A percentile compares a stretch with the other conserved stretches of the same genome.
These are phyloP conservation scores for Aspergillus proliferans DNA, from an alignment of 2,329 filamentous ascomycete genomes.

Conservation along the genomic window DNA sequence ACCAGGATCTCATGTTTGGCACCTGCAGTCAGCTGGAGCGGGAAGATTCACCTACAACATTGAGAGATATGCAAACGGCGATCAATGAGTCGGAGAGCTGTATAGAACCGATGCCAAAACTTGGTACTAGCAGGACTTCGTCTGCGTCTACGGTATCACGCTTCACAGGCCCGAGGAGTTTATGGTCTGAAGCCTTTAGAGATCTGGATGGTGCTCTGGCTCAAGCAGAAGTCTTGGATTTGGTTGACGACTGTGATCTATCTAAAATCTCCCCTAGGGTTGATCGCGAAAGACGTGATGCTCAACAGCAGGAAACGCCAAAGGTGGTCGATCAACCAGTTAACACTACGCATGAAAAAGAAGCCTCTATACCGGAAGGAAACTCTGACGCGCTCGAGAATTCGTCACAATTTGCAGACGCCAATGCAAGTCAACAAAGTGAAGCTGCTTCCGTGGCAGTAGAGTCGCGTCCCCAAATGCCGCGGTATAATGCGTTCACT, in stretches of 20 bases:
- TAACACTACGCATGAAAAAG: not conserved
- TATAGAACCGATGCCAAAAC: constrained; percentile 3
- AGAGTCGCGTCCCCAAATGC: constrained; percentile 29
- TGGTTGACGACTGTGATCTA: constrained; percentile 40
- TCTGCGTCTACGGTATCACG: constrained; percentile 15
- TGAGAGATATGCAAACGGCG: constrained; percentile 25
- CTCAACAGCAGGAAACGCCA: not conserved
- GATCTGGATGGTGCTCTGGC: constrained; percentile 60
- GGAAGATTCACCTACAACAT: constrained; percentile 62
- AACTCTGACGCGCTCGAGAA: not conserved
- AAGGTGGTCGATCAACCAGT: not conserved
- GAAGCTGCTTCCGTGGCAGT: not conserved
- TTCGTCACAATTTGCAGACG: not conserved
- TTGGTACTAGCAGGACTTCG: constrained; percentile 1
- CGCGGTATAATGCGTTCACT: constrained; percentile 57
- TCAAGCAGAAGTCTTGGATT: constrained; percentile 56
- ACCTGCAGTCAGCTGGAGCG: constrained; percentile 75
- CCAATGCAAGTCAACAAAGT: not conserved
- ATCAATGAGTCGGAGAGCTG: constrained; percentile 25
- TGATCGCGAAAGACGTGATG: not conserved
- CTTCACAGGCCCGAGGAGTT: constrained; percentile 32
- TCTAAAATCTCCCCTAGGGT: constrained; percentile 5
- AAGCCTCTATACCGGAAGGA: not conserved
- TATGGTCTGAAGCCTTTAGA: constrained; percentile 68
- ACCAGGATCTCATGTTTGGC: constrained; percentile 76